Conservation (phyloP, 2,329 filamentous ascomycete species). For the Curvularia sp. region DNA sequence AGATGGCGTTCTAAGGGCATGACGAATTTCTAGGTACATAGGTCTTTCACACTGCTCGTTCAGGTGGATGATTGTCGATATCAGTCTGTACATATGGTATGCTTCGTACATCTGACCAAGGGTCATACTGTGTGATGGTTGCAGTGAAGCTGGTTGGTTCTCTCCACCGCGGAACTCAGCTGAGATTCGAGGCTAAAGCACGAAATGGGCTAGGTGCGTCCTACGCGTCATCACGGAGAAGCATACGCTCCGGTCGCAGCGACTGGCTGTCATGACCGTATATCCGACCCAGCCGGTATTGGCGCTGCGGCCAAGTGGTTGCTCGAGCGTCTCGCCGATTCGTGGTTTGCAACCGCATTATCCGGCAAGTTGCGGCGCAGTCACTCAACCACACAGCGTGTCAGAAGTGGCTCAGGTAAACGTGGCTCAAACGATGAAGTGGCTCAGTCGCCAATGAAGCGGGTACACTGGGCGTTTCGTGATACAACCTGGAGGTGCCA, state of each 20-base stretch:
- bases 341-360: conserved; percentile 7
- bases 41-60: neutral
- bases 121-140: neutral
- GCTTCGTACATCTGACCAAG: neutral
- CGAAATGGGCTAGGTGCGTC: neutral
- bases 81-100: neutral
- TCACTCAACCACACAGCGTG: conserved; percentile 19
- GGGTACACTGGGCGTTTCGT: neutral
- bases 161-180: neutral
- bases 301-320: neutral
- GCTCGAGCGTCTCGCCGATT: conserved; percentile 4
- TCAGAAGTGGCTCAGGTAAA: conserved; percentile 12
- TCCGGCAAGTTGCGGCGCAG: conserved; percentile 19
- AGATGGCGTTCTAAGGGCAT: neutral
- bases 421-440: conserved; percentile 14
- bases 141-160: neutral
- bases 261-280: neutral
- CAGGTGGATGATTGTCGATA: neutral
- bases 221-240: neutral
- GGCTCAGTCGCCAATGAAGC: conserved; percentile 19
- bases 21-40: neutral
- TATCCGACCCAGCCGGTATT: conserved; percentile 1
- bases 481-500: conserved; percentile 2
- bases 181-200: neutral
- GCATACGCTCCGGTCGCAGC: conserved; percentile 2